Evolutionary conservation across 2,329 filamentous ascomycete species (phyloP).

Genomic region (Claviceps capensis): DNA sequence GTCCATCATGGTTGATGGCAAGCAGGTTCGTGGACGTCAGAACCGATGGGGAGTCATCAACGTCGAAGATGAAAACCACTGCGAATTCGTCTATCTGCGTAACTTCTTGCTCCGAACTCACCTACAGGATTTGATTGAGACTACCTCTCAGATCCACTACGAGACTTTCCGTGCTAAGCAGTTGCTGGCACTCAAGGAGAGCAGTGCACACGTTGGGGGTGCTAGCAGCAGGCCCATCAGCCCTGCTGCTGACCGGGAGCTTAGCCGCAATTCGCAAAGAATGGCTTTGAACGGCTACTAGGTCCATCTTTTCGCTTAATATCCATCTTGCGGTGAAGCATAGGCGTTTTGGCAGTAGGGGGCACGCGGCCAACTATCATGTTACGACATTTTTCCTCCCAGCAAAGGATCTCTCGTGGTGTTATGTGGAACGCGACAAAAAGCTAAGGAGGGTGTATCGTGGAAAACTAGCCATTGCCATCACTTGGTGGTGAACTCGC

Average conservation of each 20-base stretch:
- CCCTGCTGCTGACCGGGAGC: constrained; percentile 82
- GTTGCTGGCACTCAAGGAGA: constrained; percentile 93
- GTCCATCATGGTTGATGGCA: constrained; percentile 92
- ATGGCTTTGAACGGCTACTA: constrained; percentile 99
- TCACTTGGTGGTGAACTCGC: constrained; percentile 9
- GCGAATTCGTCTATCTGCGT: constrained; percentile 96
- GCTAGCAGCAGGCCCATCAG: constrained; percentile 81
- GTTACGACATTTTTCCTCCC: constrained; percentile 13
- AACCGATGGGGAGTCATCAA: constrained; percentile 99
- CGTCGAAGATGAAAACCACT: constrained; percentile 98
- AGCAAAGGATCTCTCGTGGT: constrained; percentile 15
- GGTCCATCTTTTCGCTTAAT: constrained; percentile 17
- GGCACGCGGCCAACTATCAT: constrained; percentile 9
- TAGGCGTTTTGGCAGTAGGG: constrained; percentile 18
- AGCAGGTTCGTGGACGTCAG: constrained; percentile 93
- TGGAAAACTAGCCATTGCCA: constrained; percentile 8
- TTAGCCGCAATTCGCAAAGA: constrained; percentile 93
- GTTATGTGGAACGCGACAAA: constrained; percentile 15
- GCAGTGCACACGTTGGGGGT: constrained; percentile 67
- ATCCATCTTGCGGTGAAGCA: constrained; percentile 18
- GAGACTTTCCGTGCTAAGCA: constrained; percentile 99
- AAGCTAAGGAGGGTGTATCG: constrained; percentile 12
- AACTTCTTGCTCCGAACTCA: constrained; percentile 98
- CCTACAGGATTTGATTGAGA: constrained; percentile 97
- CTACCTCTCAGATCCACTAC: constrained; percentile 98